Percentiles rank a stretch among this genome's conserved stretches.
phyloP scores from a whole-genome alignment of 2,329 filamentous ascomycete genomes.

The Aspergillus calidoustus region DNA sequence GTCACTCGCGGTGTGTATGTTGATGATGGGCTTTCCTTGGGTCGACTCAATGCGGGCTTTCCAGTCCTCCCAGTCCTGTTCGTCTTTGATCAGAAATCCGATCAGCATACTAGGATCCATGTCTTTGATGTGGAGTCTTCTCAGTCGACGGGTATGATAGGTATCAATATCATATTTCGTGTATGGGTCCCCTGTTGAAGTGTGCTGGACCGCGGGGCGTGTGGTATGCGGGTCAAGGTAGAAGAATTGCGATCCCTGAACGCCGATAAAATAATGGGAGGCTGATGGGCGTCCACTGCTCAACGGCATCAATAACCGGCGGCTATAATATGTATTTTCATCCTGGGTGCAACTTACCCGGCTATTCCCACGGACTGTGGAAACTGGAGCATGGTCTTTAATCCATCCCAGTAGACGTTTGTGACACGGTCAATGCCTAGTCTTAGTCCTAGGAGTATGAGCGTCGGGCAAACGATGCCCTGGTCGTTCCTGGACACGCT shows the following conservation, averaged over 20 bases:
- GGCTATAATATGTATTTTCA: constrained; percentile 28
- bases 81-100: constrained; percentile 82
- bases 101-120: constrained; percentile 99
- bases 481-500: constrained; percentile 72
- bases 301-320: constrained; percentile 16
- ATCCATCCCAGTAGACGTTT: constrained; percentile 91
- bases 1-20: constrained; percentile 71
- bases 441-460: constrained; percentile 86
- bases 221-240: constrained; percentile 95
- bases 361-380: constrained; percentile 95
- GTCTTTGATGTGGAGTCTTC: constrained; percentile 81
- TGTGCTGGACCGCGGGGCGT: constrained; percentile 72
- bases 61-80: constrained; percentile 85
- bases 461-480: constrained; percentile 74
- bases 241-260: constrained; percentile 79
- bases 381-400: constrained; percentile 82
- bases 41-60: constrained; percentile 74
- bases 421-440: constrained; percentile 94
- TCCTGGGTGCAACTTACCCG: constrained; percentile 61
- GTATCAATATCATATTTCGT: constrained; percentile 74
- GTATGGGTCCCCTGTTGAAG: constrained; percentile 55
- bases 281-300: constrained; percentile 85
- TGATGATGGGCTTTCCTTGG: constrained; percentile 82
- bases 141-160: constrained; percentile 84
- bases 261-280: constrained; percentile 77